Evolutionary conservation across 2,329 filamentous ascomycete genomes (phyloP).

Genomic region (Cryphonectria naterciae): DNA sequence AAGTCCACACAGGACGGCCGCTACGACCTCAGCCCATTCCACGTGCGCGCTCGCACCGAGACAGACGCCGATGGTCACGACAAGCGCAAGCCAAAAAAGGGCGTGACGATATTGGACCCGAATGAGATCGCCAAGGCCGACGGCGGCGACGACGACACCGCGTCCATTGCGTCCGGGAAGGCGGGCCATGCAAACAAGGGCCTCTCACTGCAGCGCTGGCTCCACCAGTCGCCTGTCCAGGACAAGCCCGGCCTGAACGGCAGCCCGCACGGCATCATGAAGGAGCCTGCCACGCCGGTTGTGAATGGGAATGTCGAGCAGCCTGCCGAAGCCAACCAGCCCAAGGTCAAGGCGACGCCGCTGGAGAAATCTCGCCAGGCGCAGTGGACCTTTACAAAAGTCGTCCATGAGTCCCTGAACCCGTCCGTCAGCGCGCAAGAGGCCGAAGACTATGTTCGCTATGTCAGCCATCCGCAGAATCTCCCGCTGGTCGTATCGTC

Average conservation of each 20-base stretch:
- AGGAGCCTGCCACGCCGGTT: constrained; percentile 44
- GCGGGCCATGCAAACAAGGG: constrained; percentile 46
- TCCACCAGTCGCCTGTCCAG: constrained; percentile 52
- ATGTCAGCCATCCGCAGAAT: constrained; percentile 86
- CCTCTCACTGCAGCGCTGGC: constrained; percentile 64
- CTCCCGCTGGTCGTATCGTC: constrained; percentile 80
- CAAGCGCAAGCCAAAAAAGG: constrained; percentile 68
- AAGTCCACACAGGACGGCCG: constrained; percentile 72
- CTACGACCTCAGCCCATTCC: constrained; percentile 88
- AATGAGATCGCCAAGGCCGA: constrained; percentile 42
- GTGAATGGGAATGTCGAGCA: constrained; percentile 31
- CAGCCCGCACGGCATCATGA: constrained; percentile 59
- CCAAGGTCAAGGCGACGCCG: constrained; percentile 58
- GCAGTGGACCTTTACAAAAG: constrained; percentile 86
- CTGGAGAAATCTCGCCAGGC: constrained; percentile 80
- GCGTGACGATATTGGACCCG: constrained; percentile 70
- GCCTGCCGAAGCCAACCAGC: constrained; percentile 27
- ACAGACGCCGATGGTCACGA: constrained; percentile 61
- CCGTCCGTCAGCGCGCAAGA: constrained; percentile 79
- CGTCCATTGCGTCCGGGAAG: constrained; percentile 42
- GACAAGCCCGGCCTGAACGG: constrained; percentile 34
- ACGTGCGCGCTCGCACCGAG: constrained; percentile 65
- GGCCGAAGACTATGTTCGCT: constrained; percentile 83
- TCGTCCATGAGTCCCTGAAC: constrained; percentile 83
- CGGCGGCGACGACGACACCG: constrained; percentile 45